Evolutionary conservation across 2,329 filamentous ascomycete species (phyloP).

Genomic region (Exophiala sideris): DNA sequence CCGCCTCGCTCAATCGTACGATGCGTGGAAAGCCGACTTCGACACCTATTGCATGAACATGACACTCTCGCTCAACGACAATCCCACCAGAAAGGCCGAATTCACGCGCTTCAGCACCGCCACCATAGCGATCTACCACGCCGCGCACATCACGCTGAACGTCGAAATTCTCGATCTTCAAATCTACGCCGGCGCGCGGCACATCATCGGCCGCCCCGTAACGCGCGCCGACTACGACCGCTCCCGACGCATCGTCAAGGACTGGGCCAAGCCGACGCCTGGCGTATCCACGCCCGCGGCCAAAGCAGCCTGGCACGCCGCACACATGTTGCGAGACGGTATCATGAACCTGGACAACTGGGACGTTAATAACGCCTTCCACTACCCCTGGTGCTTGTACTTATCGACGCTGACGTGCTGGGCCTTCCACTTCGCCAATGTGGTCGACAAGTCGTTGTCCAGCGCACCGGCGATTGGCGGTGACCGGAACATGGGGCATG

Average conservation of each 20-base stretch:
- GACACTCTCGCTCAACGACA: constrained; percentile 33
- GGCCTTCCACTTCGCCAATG: constrained; percentile 52
- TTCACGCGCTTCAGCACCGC: constrained; percentile 51
- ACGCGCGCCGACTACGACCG: constrained; percentile 49
- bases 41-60: constrained; percentile 48
- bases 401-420: constrained; percentile 58
- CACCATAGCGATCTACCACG: constrained; percentile 56
- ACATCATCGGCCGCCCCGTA: constrained; percentile 58
- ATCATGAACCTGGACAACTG: constrained; percentile 50
- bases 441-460: constrained; percentile 2
- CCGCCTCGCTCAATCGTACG: constrained; percentile 53
- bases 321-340: constrained; percentile 51
- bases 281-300: constrained; percentile 32
- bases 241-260: constrained; percentile 51
- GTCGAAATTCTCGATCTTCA: constrained; percentile 61
- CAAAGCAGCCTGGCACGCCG: constrained; percentile 54
- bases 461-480: background rate
- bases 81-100: constrained; percentile 31
- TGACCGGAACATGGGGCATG: background rate
- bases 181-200: constrained; percentile 57
- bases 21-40: constrained; percentile 58
- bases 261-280: constrained; percentile 42
- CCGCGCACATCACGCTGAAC: constrained; percentile 55
- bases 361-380: constrained; percentile 54
- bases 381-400: constrained; percentile 62